Evolutionary conservation across 176 grass and related monocot species (phyloP).

Genomic region (Guadua angustifolia): DNA sequence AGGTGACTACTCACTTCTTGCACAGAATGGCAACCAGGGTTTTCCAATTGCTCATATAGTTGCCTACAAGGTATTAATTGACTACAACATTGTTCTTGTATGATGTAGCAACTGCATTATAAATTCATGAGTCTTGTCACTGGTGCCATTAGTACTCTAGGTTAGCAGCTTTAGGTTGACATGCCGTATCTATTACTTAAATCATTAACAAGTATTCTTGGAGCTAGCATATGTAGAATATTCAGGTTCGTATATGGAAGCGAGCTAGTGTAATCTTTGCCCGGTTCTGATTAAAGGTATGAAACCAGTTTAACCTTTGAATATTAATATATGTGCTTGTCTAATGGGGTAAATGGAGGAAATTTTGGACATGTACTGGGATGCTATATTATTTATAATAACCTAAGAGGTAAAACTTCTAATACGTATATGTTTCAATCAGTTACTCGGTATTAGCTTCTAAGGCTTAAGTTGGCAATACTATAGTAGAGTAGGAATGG

Average conservation of each 20-base stretch:
- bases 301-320: background rate
- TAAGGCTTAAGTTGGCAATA: background rate
- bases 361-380: background rate
- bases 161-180: background rate
- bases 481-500: background rate
- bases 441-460: background rate
- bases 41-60: slow-evolving; percentile 77
- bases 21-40: slow-evolving; percentile 80
- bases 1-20: slow-evolving; percentile 90
- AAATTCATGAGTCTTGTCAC: background rate
- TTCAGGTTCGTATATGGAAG: background rate
- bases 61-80: slow-evolving; percentile 77
- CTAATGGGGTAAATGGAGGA: background rate
- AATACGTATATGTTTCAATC: background rate
- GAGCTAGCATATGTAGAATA: background rate
- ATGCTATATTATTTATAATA: background rate
- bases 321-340: background rate
- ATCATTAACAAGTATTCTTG: background rate
- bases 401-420: background rate
- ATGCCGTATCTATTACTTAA: background rate
- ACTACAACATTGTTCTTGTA: background rate
- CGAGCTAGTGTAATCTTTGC: background rate
- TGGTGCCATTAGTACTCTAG: background rate
- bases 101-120: slow-evolving; percentile 4
- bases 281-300: background rate